Conservation (phyloP, 257 asterid species). For the Scutellaria baicalensis region DNA sequence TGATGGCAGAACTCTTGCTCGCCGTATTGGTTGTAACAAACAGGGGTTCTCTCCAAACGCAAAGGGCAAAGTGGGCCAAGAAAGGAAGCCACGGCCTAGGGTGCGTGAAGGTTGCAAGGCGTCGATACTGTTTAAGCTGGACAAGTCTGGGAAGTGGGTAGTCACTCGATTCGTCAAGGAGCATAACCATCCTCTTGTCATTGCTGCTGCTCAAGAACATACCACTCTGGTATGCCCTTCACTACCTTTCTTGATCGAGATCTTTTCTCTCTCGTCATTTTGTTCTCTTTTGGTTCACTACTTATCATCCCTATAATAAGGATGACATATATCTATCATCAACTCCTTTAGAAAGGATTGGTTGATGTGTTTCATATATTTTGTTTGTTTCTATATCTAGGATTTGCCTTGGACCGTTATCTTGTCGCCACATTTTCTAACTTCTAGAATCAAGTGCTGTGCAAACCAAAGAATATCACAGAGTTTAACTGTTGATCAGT, state of each 20-base stretch:
- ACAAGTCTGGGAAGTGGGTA: slow-evolving; percentile 47
- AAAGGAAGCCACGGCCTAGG: slow-evolving; percentile 26
- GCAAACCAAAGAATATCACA: not conserved
- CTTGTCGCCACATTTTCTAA: not conserved
- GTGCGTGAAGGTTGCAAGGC: slow-evolving; percentile 58
- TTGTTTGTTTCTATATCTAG: not conserved
- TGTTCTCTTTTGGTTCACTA: not conserved
- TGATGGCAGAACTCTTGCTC: slow-evolving; percentile 48
- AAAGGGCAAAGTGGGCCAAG: slow-evolving; percentile 29
- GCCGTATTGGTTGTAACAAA: slow-evolving; percentile 50
- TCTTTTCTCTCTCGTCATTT: not conserved
- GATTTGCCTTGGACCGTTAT: not conserved
- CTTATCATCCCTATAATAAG: not conserved
- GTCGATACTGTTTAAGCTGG: slow-evolving; percentile 34
- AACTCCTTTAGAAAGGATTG: not conserved
- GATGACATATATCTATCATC: not conserved
- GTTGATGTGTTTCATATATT: not conserved
- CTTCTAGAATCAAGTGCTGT: not conserved
- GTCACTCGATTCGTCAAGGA: slow-evolving; percentile 50
- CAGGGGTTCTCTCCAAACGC: slow-evolving; percentile 35
- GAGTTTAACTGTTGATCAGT: not conserved
- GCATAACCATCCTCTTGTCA: slow-evolving; percentile 45
- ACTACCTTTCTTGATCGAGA: not conserved
- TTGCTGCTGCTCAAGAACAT: slow-evolving; percentile 2
- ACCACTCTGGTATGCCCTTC: slow-evolving; percentile 23